These are phyloP conservation scores for Huiozyma naganishii DNA, from an alignment of 805 yeast species.

Conservation along the genomic window DNA sequence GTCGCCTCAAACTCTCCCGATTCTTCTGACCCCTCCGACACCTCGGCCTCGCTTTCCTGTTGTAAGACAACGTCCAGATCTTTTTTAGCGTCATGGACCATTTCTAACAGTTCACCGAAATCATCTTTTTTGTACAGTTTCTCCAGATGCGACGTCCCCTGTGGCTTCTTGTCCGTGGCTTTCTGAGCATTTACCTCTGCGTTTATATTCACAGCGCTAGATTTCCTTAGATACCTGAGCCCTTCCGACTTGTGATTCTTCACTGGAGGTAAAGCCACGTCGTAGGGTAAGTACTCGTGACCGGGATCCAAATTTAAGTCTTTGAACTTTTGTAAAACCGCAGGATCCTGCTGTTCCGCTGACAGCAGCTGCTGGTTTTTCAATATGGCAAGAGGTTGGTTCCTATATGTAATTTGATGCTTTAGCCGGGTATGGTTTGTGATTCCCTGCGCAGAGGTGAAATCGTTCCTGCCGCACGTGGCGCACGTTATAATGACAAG, in stretches of 20 bases:
- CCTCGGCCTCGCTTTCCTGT: constrained; percentile 6
- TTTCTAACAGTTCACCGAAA: constrained; percentile 18
- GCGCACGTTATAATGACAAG: constrained; percentile 60
- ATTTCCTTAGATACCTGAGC: neutral
- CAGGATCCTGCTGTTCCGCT: constrained; percentile 17
- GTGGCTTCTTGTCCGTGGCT: constrained; percentile 1
- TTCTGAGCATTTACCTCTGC: neutral
- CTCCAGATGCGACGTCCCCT: constrained; percentile 11
- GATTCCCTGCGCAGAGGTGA: constrained; percentile 73
- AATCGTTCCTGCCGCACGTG: constrained; percentile 55
- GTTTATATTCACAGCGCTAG: neutral
- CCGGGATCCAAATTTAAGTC: constrained; percentile 18
- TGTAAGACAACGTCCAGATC: constrained; percentile 19
- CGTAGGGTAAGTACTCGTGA: constrained; percentile 20
- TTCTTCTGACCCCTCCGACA: constrained; percentile 3
- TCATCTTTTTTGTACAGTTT: constrained; percentile 20
- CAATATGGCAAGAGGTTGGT: constrained; percentile 67
- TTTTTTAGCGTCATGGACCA: constrained; percentile 21
- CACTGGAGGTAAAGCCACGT: constrained; percentile 17
- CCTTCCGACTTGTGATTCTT: neutral
- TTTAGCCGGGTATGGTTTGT: constrained; percentile 67
- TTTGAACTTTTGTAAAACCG: constrained; percentile 19
- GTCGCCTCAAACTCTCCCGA: constrained; percentile 2
- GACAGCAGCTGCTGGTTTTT: constrained; percentile 46
- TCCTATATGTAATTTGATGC: constrained; percentile 57